Percentiles rank a stretch among this genome's conserved stretches.
These are phyloP conservation scores for Yueomyces sinensis DNA, from an alignment of 805 yeast genomes.

Conservation along the genomic window DNA sequence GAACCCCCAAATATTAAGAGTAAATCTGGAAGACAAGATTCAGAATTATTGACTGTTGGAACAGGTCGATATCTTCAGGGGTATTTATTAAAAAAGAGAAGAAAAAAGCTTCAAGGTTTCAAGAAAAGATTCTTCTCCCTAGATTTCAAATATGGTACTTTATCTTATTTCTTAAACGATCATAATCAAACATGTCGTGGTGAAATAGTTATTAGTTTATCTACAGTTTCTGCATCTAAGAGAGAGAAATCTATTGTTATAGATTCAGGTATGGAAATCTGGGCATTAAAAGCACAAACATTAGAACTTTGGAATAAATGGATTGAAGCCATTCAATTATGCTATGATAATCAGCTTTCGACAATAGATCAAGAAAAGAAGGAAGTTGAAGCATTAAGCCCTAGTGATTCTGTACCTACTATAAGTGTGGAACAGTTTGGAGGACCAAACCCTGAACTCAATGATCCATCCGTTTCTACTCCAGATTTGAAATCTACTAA, in stretches of 20 bases:
- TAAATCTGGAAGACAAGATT: not conserved
- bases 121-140: conserved; percentile 74
- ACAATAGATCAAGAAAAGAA: not conserved
- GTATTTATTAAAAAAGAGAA: conserved; percentile 59
- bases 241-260: conserved; percentile 57
- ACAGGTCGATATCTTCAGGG: conserved; percentile 70
- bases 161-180: conserved; percentile 66
- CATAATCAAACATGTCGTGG: conserved; percentile 66
- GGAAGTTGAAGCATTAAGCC: not conserved
- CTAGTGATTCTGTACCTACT: not conserved
- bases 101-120: conserved; percentile 78
- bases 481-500: not conserved
- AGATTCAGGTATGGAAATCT: conserved; percentile 91
- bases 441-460: no score
- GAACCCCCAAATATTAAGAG: not conserved
- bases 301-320: conserved; percentile 61
- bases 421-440: no score
- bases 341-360: conserved; percentile 12
- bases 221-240: conserved; percentile 71
- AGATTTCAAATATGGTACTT: conserved; percentile 68
- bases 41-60: conserved; percentile 12
- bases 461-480: no score
- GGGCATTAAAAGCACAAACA: conserved; percentile 68
- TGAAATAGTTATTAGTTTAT: conserved; percentile 73
- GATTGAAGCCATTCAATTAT: conserved; percentile 61